Evolutionary conservation across 176 grass and related monocot species (phyloP), one percentile per base, ranked within the genome.

Genomic region (Eragrostis nindensis): DNA sequence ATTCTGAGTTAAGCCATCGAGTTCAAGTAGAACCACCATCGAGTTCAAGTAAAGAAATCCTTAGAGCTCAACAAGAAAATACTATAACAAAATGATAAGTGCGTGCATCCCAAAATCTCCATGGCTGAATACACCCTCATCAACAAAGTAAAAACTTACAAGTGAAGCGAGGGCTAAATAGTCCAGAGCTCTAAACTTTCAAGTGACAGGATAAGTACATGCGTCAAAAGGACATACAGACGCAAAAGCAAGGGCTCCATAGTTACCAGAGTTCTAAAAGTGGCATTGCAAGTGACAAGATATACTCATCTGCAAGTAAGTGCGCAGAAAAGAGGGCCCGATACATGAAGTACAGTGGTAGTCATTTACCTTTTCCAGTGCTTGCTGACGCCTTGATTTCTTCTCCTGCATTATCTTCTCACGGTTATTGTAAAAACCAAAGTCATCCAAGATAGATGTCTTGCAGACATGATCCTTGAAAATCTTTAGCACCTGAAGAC

Each of bases 361-460:
- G 21, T 22, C 60, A 61, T 41, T 24, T 77, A 89, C 91, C 90
- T 95, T 95, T 74, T 87, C 88, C 65, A 79, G 81, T 67, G 82
- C 50, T 39, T 83, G 81, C 59, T 85, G 91, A 26, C 82, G 74
- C 81, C 82, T 97, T 43, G 78, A 56, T 73, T 83, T 97, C 60
- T 76, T 93, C 69, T 97, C 88, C 65, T 77, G 81, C 91, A 97
- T 78, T 62, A 87, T 75, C 91, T 93, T 93, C 79, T 97, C 87
- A 15, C 94, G 91, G 45, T 79, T 87, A 76, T 91, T 86, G 71
- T 97, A 97, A 70, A 97, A 97, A 63, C 29, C 39, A 60, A 97
- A 91, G 74, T 93, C 94, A 74, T 97, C 94, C 68, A 97, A 74
- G 70, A 97, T 87, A 32, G 86, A 97, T 36, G 94, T 91, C 82